Conservation (phyloP, 2,329 filamentous ascomycete species). For the Biscogniauxia sp. region DNA sequence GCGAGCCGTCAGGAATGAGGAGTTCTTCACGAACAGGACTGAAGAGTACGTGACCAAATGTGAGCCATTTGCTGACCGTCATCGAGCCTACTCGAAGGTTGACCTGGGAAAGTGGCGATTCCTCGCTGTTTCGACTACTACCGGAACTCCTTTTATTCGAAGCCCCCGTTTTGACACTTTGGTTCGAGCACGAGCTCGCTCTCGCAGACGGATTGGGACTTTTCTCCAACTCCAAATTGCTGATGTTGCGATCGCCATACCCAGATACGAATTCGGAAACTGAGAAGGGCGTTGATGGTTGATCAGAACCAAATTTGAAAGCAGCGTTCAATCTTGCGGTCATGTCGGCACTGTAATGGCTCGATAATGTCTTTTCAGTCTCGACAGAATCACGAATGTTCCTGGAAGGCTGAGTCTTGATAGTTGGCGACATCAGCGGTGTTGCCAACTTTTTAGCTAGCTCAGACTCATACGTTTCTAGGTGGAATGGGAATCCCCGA, state of each 20-base stretch:
- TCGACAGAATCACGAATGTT: constrained; percentile 34
- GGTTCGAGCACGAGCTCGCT: constrained; percentile 34
- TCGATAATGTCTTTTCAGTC: constrained; percentile 41
- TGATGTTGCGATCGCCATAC: constrained; percentile 38
- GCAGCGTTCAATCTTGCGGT: constrained; percentile 50
- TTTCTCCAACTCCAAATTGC: constrained; percentile 19
- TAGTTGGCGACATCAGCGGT: constrained; percentile 48
- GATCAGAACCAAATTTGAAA: constrained; percentile 40
- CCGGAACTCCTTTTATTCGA: constrained; percentile 39
- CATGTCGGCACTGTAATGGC: constrained; percentile 55
- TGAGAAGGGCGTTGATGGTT: constrained; percentile 43
- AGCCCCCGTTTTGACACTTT: constrained; percentile 18
- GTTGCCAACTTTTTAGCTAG: constrained; percentile 35
- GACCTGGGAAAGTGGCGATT: constrained; percentile 65
- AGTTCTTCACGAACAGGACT: constrained; percentile 75
- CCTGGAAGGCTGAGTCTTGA: constrained; percentile 32
- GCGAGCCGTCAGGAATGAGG: constrained; percentile 46
- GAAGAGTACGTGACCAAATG: constrained; percentile 79
- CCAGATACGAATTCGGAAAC: constrained; percentile 42
- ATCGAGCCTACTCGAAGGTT: constrained; percentile 77
- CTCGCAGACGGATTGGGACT: constrained; percentile 19
- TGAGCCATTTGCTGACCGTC: constrained; percentile 85
- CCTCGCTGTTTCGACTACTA: constrained; percentile 50
- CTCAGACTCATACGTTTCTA: constrained; percentile 47
- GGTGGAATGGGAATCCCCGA: constrained; percentile 53